These are phyloP conservation scores for Nicotiana benthamiana DNA, from an alignment of 257 asterid genomes.

Conservation along the genomic window DNA sequence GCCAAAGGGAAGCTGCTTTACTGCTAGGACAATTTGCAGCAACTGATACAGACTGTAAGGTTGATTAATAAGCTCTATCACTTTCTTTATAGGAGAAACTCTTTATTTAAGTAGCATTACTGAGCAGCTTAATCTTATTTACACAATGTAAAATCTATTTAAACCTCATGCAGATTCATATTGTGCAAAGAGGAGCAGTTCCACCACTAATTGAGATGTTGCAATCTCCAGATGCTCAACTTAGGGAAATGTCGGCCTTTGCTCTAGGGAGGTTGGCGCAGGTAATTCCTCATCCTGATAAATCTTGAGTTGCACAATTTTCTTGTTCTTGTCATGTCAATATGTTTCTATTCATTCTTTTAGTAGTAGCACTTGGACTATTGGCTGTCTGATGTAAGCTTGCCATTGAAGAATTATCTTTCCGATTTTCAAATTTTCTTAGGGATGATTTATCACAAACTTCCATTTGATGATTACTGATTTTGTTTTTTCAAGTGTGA, in stretches of 20 bases:
- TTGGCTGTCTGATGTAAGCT: neutral
- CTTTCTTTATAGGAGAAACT: neutral
- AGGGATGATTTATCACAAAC: neutral
- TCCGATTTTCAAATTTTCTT: neutral
- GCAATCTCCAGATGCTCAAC: conserved; percentile 83
- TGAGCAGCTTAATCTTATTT: neutral
- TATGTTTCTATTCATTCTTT: neutral
- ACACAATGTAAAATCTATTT: neutral
- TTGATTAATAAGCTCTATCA: conserved; percentile 26
- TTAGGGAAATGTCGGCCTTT: conserved; percentile 97
- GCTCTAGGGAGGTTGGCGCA: conserved; percentile 98
- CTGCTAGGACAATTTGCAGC: conserved; percentile 99
- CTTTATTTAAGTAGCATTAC: neutral
- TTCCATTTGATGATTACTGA: conserved; percentile 2
- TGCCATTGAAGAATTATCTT: neutral
- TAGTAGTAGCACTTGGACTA: neutral
- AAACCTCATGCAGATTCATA: conserved; percentile 57
- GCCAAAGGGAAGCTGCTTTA: conserved; percentile 99
- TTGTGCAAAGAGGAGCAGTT: conserved; percentile 98
- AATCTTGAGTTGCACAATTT: neutral
- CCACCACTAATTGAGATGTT: conserved; percentile 95
- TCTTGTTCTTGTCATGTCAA: neutral
- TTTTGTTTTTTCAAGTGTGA: neutral
- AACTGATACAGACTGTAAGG: conserved; percentile 99
- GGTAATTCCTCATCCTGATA: conserved; percentile 34